phyloP scores from a whole-genome alignment of 495 filamentous ascomycete species.

The Cudoniella acicularis region DNA sequence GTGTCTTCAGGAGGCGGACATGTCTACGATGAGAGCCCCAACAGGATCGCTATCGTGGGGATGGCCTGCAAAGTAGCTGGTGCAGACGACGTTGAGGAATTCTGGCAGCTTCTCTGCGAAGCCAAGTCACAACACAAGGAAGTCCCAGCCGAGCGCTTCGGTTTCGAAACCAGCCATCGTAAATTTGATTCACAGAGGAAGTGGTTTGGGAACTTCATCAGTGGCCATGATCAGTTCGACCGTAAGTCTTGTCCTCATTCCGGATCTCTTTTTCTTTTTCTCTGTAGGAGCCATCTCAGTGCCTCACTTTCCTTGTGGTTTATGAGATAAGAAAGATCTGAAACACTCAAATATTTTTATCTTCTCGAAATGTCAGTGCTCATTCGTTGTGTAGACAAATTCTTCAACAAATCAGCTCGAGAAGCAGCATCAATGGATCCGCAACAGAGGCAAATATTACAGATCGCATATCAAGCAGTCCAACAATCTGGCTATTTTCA shows the following conservation, averaged over 20 bases:
- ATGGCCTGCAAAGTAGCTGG: conserved; percentile 48
- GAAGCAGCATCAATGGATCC: neutral
- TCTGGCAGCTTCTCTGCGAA: conserved; percentile 37
- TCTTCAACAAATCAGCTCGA: conserved; percentile 35
- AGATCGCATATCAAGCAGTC: neutral
- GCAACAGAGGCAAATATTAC: neutral
- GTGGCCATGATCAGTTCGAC: conserved; percentile 43
- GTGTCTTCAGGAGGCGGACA: no score
- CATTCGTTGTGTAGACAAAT: no score
- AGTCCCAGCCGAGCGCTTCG: conserved; percentile 36
- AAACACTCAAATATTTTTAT: no score
- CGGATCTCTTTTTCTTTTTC: no score
- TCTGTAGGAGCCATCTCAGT: no score
- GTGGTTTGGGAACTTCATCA: conserved; percentile 47
- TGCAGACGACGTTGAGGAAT: conserved; percentile 42
- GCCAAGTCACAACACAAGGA: conserved; percentile 42
- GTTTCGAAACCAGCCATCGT: conserved; percentile 32
- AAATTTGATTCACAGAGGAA: conserved; percentile 31
- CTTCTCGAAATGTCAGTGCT: no score
- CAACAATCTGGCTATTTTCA: neutral
- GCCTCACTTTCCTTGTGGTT: no score
- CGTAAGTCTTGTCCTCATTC: no score
- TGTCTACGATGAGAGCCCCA: no score
- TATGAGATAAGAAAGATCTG: no score
- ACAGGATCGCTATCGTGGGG: conserved; percentile 49